Evolutionary conservation across 163 green algal genomes (phyloP).

Genomic region (Scenedesmus sp.): DNA sequence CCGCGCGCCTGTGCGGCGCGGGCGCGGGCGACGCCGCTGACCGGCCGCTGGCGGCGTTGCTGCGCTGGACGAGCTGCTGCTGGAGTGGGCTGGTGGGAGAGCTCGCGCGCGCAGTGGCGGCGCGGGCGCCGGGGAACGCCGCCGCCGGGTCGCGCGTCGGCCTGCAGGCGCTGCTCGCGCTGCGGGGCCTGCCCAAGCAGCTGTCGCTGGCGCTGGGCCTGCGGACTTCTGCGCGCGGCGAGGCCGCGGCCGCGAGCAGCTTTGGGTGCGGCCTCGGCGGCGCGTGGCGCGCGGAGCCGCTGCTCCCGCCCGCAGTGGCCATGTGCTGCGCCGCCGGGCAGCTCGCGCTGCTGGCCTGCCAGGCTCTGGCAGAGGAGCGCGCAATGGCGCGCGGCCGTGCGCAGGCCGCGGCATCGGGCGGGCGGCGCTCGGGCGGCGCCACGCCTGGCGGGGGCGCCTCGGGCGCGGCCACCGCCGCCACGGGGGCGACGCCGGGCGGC

Average conservation of each 20-base stretch:
- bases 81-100: background rate
- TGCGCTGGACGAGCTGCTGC: background rate
- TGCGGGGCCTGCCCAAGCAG: background rate
- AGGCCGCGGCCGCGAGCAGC: too few species aligned
- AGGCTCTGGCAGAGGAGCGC: constrained; percentile 3
- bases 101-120: background rate
- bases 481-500: too few species aligned
- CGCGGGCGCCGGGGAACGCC: too few species aligned
- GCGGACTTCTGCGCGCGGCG: too few species aligned
- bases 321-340: background rate
- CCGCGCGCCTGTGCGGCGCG: background rate
- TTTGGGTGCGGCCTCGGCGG: too few species aligned
- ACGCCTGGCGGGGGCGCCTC: too few species aligned
- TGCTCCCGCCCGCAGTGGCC: background rate
- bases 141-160: too few species aligned
- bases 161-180: constrained; percentile 9
- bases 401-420: too few species aligned
- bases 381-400: too few species aligned
- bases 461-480: too few species aligned
- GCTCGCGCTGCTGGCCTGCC: background rate
- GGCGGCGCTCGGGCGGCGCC: too few species aligned
- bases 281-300: too few species aligned
- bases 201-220: background rate
- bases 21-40: background rate
- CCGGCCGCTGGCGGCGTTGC: background rate